These are phyloP conservation scores for Monosporascus sp. DNA, from an alignment of 2,329 filamentous ascomycete species.

Conservation along the genomic window DNA sequence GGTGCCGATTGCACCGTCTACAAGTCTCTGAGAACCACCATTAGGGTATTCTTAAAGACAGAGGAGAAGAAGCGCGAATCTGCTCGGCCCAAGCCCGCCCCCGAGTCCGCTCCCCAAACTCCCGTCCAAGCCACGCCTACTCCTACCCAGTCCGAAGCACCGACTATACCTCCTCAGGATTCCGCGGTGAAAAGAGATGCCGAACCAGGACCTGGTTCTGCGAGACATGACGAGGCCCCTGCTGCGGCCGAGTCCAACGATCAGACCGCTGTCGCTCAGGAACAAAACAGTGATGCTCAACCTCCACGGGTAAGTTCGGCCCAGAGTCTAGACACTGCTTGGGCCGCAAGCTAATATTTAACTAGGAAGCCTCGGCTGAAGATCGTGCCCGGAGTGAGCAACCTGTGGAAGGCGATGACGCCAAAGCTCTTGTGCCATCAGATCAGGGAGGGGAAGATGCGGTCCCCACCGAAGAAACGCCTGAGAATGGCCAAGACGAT, in stretches of 20 bases:
- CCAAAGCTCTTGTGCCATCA: conserved; percentile 13
- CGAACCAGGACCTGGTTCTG: conserved; percentile 4
- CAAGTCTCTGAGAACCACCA: conserved; percentile 85
- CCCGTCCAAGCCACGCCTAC: conserved; percentile 36
- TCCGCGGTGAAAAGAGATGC: conserved; percentile 5
- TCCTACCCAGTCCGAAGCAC: conserved; percentile 23
- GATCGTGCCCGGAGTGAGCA: conserved; percentile 7
- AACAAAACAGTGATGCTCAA: conserved; percentile 9
- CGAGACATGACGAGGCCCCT: neutral
- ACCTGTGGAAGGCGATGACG: conserved; percentile 3
- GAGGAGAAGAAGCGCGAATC: conserved; percentile 84
- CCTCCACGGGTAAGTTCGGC: conserved; percentile 8
- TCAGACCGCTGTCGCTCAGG: neutral
- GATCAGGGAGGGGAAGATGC: conserved; percentile 14
- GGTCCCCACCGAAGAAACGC: conserved; percentile 20
- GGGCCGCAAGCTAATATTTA: conserved; percentile 3
- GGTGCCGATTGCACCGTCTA: conserved; percentile 82
- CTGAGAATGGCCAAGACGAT: conserved; percentile 21
- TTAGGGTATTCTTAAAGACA: conserved; percentile 84
- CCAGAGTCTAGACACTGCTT: neutral
- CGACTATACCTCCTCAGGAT: conserved; percentile 11
- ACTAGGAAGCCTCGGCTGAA: conserved; percentile 4
- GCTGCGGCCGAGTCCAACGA: neutral
- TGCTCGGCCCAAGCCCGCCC: conserved; percentile 41
- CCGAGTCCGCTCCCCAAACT: conserved; percentile 33